Evolutionary conservation across 768 basidiomycete species (phyloP), one percentile per base, ranked within the genome.

Genomic region (Crassisporium funariophilum): DNA sequence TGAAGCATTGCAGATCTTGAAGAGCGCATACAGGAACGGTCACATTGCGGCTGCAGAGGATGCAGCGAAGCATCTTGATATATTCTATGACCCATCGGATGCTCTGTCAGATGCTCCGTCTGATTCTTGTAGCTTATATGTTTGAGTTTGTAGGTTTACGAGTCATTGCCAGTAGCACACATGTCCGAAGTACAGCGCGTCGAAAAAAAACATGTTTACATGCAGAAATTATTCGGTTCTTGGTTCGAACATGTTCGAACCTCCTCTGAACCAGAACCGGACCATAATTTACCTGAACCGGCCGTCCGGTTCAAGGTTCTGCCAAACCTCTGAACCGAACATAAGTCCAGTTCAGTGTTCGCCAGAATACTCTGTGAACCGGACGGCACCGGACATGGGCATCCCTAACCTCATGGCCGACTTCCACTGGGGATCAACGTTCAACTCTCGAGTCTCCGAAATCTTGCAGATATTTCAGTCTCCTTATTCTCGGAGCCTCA

Each of bases 1-100:
- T 37, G 58, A 52, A 29, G 22, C 44, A 10, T 31, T 58, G 1
- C 57, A 60, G 35, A 31, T 57, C 11, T 41, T 59, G 7, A 61
- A 62, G 41, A 37, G 41, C 52, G 55, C 53, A 11, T 60, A 60
- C 46, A 53, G 49, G 42, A 37, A 31, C 35, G 50, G 51, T 22
- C 41, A 52, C 38, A 20, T 57, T 22, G 43, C 53, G 46, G 50
- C 38, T 41, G 20, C 13, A 19, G 21, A 35, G 9, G 53, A 57
- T 16, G 53, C 53, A n/a, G 47, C 21, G 42, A 49, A 45, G 27
- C 52, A 16, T 35, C 40, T 24, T 55, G 50, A 24, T 36, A 44
- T 38, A 29, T 19, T 37, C n/a, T 46, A 11, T 47, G 29, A 1
- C 9, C 17, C 22, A 5, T 43, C 41, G 41, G 41, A 12, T 21